These are phyloP conservation scores for Chloropicon primus DNA, from an alignment of 139 green algal genomes.

Conservation along the genomic window DNA sequence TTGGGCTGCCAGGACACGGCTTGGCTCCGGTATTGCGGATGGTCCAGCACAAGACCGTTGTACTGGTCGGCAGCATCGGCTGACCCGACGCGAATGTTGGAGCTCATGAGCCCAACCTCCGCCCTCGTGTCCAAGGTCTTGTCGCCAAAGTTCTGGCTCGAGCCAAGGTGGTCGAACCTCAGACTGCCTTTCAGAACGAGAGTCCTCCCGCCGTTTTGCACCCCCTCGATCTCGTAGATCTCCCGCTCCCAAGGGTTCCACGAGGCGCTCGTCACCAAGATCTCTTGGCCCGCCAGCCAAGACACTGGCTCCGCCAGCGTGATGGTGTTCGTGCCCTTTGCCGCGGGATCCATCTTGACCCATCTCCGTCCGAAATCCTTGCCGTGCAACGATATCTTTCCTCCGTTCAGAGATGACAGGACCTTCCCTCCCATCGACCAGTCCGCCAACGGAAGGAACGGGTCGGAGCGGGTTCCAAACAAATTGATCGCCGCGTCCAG, in stretches of 20 bases:
- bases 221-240: constrained; percentile 15
- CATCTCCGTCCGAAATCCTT: background rate
- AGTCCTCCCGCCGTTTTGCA: constrained; percentile 2
- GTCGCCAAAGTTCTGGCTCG: background rate
- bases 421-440: background rate
- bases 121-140: constrained; percentile 15
- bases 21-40: background rate
- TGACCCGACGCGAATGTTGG: constrained; percentile 19
- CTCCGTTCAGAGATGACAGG: constrained; percentile 3
- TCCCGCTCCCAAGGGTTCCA: constrained; percentile 27
- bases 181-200: constrained; percentile 21
- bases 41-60: background rate
- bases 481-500: background rate
- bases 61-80: background rate
- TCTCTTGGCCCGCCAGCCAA: background rate
- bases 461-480: background rate
- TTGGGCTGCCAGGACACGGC: background rate
- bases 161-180: constrained; percentile 9
- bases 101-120: constrained; percentile 23
- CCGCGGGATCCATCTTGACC: background rate
- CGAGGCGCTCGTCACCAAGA: constrained; percentile 28
- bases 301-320: constrained; percentile 2
- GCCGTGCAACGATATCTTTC: background rate
- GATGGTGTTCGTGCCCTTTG: background rate
- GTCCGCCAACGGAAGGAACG: background rate